Evolutionary conservation across 345 rosid species (phyloP).

Genomic region (Rhizophora apiculata): DNA sequence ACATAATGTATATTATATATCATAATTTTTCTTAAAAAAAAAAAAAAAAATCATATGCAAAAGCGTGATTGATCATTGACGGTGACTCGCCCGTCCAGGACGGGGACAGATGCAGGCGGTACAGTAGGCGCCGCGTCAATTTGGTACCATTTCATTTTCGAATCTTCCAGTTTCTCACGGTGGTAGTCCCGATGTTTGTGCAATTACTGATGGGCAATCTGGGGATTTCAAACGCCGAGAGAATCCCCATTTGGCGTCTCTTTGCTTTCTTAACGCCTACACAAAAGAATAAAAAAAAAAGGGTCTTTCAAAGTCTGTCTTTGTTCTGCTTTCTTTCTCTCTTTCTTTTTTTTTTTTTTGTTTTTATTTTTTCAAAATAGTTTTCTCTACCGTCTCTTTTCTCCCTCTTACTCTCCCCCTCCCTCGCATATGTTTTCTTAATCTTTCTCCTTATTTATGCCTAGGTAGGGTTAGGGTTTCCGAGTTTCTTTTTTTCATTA

Average conservation of each 20-base stretch:
- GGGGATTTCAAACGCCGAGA: not conserved
- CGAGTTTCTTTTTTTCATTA: conserved; percentile 10
- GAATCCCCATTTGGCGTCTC: conserved; percentile 25
- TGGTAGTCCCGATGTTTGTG: not conserved
- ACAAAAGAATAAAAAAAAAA: conserved; percentile 6
- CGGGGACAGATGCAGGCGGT: too few species aligned
- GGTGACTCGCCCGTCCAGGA: too few species aligned
- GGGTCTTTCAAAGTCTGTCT: conserved; percentile 17
- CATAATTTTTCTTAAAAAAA: too few species aligned
- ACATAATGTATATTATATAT: too few species aligned
- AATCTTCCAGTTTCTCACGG: not conserved
- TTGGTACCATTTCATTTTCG: not conserved
- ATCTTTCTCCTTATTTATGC: not conserved
- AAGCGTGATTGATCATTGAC: too few species aligned
- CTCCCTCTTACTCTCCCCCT: too few species aligned
- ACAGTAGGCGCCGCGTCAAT: not conserved
- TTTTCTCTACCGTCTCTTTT: too few species aligned
- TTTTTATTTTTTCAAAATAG: too few species aligned
- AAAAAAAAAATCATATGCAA: too few species aligned
- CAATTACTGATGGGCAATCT: conserved; percentile 1
- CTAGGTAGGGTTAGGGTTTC: conserved; percentile 54
- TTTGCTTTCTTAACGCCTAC: conserved; percentile 8
- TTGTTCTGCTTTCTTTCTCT: not conserved
- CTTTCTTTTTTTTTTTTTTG: too few species aligned
- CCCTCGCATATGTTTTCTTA: too few species aligned